These are phyloP conservation scores for Metschnikowia orientalis DNA, from an alignment of 805 yeast genomes.

Conservation along the genomic window DNA sequence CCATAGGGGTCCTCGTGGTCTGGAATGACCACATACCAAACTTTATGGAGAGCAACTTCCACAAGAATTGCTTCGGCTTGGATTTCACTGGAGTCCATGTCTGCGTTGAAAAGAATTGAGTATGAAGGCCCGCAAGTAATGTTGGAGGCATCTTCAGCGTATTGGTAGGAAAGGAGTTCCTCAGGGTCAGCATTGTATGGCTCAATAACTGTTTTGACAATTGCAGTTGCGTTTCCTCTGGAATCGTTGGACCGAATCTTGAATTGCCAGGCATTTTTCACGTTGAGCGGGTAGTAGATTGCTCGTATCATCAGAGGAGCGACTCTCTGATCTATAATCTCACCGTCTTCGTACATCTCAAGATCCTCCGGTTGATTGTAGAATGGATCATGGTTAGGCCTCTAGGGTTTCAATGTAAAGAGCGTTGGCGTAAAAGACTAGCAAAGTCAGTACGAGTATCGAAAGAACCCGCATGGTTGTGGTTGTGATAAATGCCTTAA, in stretches of 20 bases:
- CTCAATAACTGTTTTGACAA: conserved; percentile 20
- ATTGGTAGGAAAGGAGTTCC: conserved; percentile 19
- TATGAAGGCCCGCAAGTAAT: conserved; percentile 22
- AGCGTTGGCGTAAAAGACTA: conserved; percentile 1
- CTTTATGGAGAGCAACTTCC: conserved; percentile 18
- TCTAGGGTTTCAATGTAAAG: conserved; percentile 2
- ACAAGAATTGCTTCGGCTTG: conserved; percentile 15
- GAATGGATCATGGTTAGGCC: conserved; percentile 7
- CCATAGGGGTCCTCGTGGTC: conserved; percentile 34
- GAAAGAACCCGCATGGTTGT: no score
- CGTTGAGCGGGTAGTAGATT: conserved; percentile 8
- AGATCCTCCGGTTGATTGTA: conserved; percentile 6
- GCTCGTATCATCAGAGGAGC: conserved; percentile 7
- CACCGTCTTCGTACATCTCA: conserved; percentile 4
- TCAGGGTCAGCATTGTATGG: conserved; percentile 20
- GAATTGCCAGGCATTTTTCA: conserved; percentile 18
- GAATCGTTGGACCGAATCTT: conserved; percentile 22
- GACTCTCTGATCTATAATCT: conserved; percentile 4
- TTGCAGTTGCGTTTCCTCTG: conserved; percentile 19
- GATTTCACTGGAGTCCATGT: conserved; percentile 15
- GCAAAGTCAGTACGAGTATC: no score
- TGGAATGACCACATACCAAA: conserved; percentile 33
- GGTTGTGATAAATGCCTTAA: no score
- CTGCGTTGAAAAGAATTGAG: conserved; percentile 15
- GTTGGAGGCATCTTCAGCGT: conserved; percentile 20